Conservation (phyloP, 352 stramenopile genomes). For the Plasmopara halstedii region DNA sequence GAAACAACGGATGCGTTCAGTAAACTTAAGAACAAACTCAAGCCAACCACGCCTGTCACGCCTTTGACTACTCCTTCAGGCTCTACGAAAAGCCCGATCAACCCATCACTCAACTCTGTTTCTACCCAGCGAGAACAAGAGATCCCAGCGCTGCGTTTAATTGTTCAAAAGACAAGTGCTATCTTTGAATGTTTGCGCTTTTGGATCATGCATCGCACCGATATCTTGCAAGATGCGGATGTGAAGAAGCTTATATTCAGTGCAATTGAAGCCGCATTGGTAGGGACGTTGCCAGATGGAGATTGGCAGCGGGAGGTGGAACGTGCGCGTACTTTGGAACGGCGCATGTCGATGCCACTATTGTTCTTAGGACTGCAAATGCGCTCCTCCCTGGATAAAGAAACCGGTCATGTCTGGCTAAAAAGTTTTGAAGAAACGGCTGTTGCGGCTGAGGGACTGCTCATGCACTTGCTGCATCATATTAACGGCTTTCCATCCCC, state of each 20-base stretch:
- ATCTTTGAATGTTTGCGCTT: constrained; percentile 84
- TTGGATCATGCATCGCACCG: constrained; percentile 74
- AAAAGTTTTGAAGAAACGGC: constrained; percentile 84
- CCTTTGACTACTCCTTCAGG: constrained; percentile 33
- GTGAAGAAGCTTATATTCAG: constrained; percentile 83
- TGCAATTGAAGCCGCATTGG: constrained; percentile 76
- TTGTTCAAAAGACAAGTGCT: constrained; percentile 75
- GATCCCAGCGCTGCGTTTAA: constrained; percentile 60
- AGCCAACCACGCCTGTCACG: constrained; percentile 18
- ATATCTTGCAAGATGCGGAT: constrained; percentile 67
- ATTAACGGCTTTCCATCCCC: constrained; percentile 81
- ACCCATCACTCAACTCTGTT: background rate
- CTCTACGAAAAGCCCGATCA: constrained; percentile 20
- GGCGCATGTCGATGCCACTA: constrained; percentile 74
- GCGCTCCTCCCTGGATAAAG: constrained; percentile 68
- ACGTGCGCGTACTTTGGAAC: constrained; percentile 45
- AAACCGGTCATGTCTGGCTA: constrained; percentile 58
- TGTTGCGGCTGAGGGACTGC: constrained; percentile 64
- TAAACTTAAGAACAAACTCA: constrained; percentile 71
- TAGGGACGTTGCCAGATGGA: constrained; percentile 67
- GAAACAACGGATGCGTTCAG: constrained; percentile 50
- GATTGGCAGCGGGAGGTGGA: constrained; percentile 81
- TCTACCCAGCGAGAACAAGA: constrained; percentile 36
- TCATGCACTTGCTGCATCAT: constrained; percentile 83
- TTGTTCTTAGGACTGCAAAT: constrained; percentile 82